Evolutionary conservation across 1,139 yeast species (phyloP), one percentile per base, ranked within the genome.

Genomic region (Taiozyma sp.): DNA sequence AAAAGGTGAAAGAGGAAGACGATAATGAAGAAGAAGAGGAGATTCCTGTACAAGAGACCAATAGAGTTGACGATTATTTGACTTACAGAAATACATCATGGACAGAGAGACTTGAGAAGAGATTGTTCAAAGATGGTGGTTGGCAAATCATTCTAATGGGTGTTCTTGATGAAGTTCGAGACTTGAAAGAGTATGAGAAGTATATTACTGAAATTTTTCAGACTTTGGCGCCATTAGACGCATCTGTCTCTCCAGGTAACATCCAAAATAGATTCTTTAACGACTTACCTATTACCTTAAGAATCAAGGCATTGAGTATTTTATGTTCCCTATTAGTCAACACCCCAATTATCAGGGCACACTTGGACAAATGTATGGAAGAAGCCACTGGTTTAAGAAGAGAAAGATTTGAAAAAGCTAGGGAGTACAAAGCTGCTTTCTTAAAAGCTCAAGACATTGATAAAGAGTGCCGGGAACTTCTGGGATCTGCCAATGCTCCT

Each of bases 121-220:
- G 97, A 52, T 80, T 80, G 60, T 93, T 87, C 65, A 83, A 79
- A 61, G 92, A 89, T 61, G 96, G 97, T 5, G 83, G 83, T 51
- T 92, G 97, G 97, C 86, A 89, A 61, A 76, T 85, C 44, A 80
- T 87, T 46, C 68, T 91, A 38, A 67, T 91, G 45, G 97, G 97
- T 22, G 74, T 91, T 5, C 73, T 91, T 5, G 65, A 67, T 45
- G 67, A 67, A 14, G 80, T 86, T 12, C 82, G 83, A 45, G 75
- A 81, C 58, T 75, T 84, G 34, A 81, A 84, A 0, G 76, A 77
- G 23, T 86, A 80, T 70, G 65, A 72, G 32, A 70, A 71, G 0
- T 67, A 69, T 7, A 78, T 85, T 51, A 71, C 69, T 16, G 69
- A 71, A 41, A 77, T 81, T 3, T 78, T 74, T 54, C 74, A 74